Conservation (phyloP, 495 filamentous ascomycete species). For the Hyaloscypha finlandica region DNA sequence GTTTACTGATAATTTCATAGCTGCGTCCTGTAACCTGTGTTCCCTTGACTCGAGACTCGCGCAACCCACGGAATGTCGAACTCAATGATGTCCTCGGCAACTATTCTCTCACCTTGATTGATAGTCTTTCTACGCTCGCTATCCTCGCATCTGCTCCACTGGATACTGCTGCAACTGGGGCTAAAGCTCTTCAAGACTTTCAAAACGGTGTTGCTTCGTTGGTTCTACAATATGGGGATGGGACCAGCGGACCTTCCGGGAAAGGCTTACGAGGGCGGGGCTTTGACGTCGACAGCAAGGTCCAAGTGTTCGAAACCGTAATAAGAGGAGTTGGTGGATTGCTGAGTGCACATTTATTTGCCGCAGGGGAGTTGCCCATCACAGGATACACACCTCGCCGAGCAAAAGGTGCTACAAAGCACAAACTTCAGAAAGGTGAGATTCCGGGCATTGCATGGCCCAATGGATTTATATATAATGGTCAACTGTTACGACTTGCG, state of each 20-base stretch:
- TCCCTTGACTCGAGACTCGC: conserved; percentile 78
- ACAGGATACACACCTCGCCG: conserved; percentile 63
- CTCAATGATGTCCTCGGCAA: conserved; percentile 96
- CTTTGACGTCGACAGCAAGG: conserved; percentile 96
- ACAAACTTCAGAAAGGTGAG: conserved; percentile 29
- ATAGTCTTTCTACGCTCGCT: conserved; percentile 90
- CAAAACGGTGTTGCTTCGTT: conserved; percentile 77
- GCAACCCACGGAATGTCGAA: conserved; percentile 79
- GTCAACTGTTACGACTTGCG: conserved; percentile 84
- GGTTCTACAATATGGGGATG: conserved; percentile 87
- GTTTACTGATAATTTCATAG: conserved; percentile 36
- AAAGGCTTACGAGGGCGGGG: conserved; percentile 74
- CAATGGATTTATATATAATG: conserved; percentile 81
- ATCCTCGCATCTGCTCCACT: conserved; percentile 74
- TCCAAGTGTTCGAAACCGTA: conserved; percentile 97
- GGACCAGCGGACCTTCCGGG: conserved; percentile 65
- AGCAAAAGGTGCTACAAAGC: conserved; percentile 14
- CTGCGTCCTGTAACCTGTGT: conserved; percentile 83
- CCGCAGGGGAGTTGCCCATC: conserved; percentile 85
- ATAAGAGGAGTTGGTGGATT: conserved; percentile 92
- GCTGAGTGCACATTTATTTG: conserved; percentile 91
- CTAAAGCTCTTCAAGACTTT: conserved; percentile 71
- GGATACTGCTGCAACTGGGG: conserved; percentile 49
- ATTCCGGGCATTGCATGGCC: conserved; percentile 60
- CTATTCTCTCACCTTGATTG: conserved; percentile 92